Evolutionary conservation across 495 filamentous ascomycete genomes (phyloP), one percentile per base, ranked within the genome.

Genomic region (Podospora fimiseda): DNA sequence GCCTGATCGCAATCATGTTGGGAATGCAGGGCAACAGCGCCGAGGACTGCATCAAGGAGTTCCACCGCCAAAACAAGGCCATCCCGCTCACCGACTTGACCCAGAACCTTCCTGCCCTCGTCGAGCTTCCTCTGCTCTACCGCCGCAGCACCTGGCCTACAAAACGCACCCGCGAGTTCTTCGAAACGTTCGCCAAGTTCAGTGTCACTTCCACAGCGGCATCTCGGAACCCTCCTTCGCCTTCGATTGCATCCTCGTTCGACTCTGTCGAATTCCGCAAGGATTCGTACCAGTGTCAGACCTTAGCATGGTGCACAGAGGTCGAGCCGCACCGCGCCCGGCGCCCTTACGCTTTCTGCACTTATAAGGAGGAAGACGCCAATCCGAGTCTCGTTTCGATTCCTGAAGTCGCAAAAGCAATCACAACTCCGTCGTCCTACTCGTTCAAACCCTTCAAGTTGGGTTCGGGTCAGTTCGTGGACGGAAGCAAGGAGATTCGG

Each of bases 1-100:
- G 69, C 1, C 19, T 69, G 27, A 62, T 69, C 22, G 66, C 66
- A 15, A 69, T 69, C 47, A 68, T 69, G 65, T 38, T 69, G 18
- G 66, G 66, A 15, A 61, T 66, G 50, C 53, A 66, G 11, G 62
- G 65, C 0, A 53, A 55, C 44, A 58, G 44, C 39, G 63, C 60
- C 18, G 60, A 66, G 4, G 60, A 64, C 14, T 65, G 60, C 55
- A 58, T 64, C 55, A 48, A 27, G 40, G 65, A 66, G 47, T 66
- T 68, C 33, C 59, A 58, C 20, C 56, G 59, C 5, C 61, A 67
- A 50, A 47, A 67, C 55, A 64, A 64, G 46, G 50, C 61, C 18
- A 60, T 66, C 19, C 61, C 61, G 7, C 50, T 64, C 0, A 44
- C 63, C 52, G 47, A 61, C 50, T 53, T 61, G 41, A 16, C 51